Percentiles rank a stretch among this genome's conserved stretches.
Evolutionary conservation across 805 yeast genomes (phyloP).

Genomic region (Candida koratica): DNA sequence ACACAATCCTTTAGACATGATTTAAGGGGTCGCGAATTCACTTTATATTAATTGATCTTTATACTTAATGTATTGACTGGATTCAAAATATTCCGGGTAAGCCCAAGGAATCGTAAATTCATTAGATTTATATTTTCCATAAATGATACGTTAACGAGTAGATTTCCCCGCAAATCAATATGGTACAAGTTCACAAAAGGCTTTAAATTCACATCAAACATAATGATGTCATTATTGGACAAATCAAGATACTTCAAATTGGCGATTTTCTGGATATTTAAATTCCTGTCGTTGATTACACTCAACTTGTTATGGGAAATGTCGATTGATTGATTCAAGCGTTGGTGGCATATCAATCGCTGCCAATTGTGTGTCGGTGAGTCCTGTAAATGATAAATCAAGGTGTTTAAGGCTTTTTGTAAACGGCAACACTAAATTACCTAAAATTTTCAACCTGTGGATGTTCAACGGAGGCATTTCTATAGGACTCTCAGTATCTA

Average conservation of each 20-base stretch:
- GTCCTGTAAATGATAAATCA: constrained; percentile 27
- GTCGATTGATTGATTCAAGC: constrained; percentile 21
- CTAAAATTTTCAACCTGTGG: neutral
- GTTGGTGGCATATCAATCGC: constrained; percentile 19
- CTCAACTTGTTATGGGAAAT: constrained; percentile 26
- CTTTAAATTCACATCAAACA: constrained; percentile 10
- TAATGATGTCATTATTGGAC: constrained; percentile 24
- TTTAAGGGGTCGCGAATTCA: neutral
- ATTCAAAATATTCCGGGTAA: no score
- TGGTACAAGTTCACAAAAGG: constrained; percentile 13
- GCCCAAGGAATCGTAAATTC: constrained; percentile 1
- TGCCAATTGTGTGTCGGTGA: constrained; percentile 19
- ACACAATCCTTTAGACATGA: constrained; percentile 34
- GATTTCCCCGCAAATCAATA: constrained; percentile 20
- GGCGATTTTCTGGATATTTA: constrained; percentile 13
- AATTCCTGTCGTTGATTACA: constrained; percentile 15
- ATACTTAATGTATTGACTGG: neutral
- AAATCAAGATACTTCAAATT: constrained; percentile 18
- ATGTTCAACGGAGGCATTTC: constrained; percentile 2
- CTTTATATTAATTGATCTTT: neutral
- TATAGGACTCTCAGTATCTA: neutral
- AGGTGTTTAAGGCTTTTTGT: constrained; percentile 14
- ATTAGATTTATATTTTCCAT: neutral
- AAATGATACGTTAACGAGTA: constrained; percentile 2
- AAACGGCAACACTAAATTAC: constrained; percentile 1